Evolutionary conservation across 805 yeast genomes (phyloP).

Genomic region (Wickerhamiella vanderwaltii): DNA sequence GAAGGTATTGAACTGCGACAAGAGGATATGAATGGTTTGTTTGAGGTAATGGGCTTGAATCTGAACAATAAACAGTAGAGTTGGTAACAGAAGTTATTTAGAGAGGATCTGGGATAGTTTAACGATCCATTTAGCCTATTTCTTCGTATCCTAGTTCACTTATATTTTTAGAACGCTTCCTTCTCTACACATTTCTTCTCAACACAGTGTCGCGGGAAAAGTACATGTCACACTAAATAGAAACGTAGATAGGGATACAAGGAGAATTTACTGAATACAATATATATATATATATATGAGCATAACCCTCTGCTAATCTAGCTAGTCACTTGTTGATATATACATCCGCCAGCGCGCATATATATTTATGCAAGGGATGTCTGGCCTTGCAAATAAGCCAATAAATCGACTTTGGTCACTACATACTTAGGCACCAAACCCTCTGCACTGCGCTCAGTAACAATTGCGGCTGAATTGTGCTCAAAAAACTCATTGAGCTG

Average conservation of each 20-base stretch:
- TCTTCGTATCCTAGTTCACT: no score
- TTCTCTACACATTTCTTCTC: no score
- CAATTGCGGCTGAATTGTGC: constrained; percentile 71
- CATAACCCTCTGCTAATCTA: no score
- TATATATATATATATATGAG: no score
- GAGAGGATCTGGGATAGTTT: neutral
- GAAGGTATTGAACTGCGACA: constrained; percentile 18
- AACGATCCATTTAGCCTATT: no score
- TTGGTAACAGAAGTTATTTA: constrained; percentile 6
- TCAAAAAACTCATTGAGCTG: constrained; percentile 71
- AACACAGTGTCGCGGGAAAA: no score
- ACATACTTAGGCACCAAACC: constrained; percentile 62
- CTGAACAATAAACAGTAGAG: neutral
- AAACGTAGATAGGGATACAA: neutral
- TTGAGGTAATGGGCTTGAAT: constrained; percentile 14
- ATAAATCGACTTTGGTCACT: constrained; percentile 77
- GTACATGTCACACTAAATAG: no score
- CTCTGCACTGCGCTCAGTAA: constrained; percentile 42
- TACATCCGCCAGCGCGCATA: no score
- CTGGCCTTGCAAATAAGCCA: constrained; percentile 33
- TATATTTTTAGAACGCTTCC: no score
- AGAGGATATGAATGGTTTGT: constrained; percentile 16
- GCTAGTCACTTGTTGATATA: no score
- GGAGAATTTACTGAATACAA: neutral
- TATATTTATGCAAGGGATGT: no score